A percentile compares a stretch with the other conserved stretches of the same genome.
Evolutionary conservation across 108 stramenopile genomes (phyloP).

Genomic region (Nitzschia putrida): DNA sequence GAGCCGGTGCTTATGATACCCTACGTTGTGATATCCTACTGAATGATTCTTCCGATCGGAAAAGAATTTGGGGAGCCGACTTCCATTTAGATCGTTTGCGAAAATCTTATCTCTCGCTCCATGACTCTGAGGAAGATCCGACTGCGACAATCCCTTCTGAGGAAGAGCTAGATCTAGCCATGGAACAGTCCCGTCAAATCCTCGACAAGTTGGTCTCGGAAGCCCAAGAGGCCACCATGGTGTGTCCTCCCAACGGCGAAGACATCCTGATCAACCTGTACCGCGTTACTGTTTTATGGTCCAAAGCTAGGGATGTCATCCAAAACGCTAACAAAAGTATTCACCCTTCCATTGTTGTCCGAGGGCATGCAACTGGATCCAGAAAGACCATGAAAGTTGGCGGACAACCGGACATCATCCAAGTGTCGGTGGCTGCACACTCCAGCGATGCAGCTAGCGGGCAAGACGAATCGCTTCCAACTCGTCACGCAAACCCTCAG

Average conservation of each 20-base stretch:
- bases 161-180: constrained; percentile 11
- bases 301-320: background rate
- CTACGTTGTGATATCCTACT: constrained; percentile 43
- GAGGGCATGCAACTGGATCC: constrained; percentile 38
- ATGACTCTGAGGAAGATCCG: background rate
- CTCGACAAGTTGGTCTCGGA: constrained; percentile 15
- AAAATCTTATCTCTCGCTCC: constrained; percentile 30
- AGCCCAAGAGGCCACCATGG: constrained; percentile 2
- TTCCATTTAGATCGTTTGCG: constrained; percentile 66
- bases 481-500: constrained; percentile 29
- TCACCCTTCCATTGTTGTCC: constrained; percentile 29
- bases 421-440: constrained; percentile 53
- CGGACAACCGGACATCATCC: constrained; percentile 41
- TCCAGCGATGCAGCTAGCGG: background rate
- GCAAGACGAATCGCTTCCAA: constrained; percentile 23
- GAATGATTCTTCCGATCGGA: constrained; percentile 4
- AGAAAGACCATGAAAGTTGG: constrained; percentile 3
- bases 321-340: background rate
- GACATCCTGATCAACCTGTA: constrained; percentile 28
- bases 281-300: constrained; percentile 41
- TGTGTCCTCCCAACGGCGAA: background rate
- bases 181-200: constrained; percentile 17
- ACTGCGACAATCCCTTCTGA: background rate
- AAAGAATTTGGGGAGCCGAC: constrained; percentile 63
- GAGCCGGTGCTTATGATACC: constrained; percentile 48